A percentile compares a stretch with the other conserved stretches of the same genome.
Conservation (phyloP, 306 rosid genomes). For the Quercus robur region DNA sequence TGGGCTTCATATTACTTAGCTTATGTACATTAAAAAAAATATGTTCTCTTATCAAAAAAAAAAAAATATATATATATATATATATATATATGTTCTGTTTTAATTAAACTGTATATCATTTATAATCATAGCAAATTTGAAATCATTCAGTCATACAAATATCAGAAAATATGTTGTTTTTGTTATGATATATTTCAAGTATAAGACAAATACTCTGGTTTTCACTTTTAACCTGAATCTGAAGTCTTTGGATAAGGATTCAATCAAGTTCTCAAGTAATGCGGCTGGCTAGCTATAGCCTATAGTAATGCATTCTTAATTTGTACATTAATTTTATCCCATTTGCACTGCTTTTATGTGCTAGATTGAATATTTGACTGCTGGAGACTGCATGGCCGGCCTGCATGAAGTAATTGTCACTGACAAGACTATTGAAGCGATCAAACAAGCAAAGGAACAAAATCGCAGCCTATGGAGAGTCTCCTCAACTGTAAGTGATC, state of each 20-base stretch:
- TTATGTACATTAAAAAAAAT: not conserved
- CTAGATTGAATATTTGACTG: slow-evolving; percentile 95
- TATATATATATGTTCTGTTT: not conserved
- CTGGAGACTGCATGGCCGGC: slow-evolving; percentile 94
- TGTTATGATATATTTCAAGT: not conserved
- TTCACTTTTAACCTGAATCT: not conserved
- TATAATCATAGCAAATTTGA: not conserved
- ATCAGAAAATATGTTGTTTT: not conserved
- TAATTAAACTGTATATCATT: not conserved
- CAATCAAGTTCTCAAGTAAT: too few relatives aligned
- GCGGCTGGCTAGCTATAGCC: not conserved
- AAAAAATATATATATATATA: not conserved
- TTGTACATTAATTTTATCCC: not conserved
- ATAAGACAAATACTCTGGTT: not conserved
- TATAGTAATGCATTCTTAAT: not conserved
- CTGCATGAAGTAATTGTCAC: slow-evolving; percentile 93
- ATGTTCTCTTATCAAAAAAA: not conserved
- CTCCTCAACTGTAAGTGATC: slow-evolving; percentile 84
- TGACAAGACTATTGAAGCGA: slow-evolving; percentile 62
- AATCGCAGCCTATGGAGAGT: slow-evolving; percentile 85
- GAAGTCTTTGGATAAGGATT: too few relatives aligned
- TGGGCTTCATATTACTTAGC: not conserved
- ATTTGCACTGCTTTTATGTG: slow-evolving; percentile 1
- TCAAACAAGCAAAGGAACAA: slow-evolving; percentile 59
- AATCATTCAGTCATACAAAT: not conserved